Evolutionary conservation across 345 rosid genomes (phyloP).

Genomic region (Eucalyptus pauciflora): DNA sequence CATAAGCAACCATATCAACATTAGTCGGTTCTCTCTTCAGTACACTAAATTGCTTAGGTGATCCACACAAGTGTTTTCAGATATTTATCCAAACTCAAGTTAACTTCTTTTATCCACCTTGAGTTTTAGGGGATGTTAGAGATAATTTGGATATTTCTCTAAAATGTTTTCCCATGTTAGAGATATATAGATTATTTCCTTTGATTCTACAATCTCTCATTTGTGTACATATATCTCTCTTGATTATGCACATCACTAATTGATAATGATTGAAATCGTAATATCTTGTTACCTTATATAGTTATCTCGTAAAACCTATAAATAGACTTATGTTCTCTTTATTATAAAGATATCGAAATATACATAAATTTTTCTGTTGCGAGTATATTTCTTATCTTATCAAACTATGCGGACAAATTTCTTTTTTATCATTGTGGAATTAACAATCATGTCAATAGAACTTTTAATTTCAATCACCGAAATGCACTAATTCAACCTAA

Average conservation of each 20-base stretch:
- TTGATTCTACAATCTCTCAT: not conserved
- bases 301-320: not conserved
- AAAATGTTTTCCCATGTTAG: not conserved
- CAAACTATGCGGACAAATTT: not conserved
- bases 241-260: not conserved
- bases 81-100: not conserved
- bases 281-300: not conserved
- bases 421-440: not conserved
- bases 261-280: not conserved
- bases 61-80: not conserved
- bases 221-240: not conserved
- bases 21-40: not conserved
- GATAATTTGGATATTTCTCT: not conserved
- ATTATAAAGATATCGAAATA: not conserved
- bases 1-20: not conserved
- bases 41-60: not conserved
- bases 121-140: not conserved
- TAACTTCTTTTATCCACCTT: not conserved
- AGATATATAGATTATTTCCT: not conserved
- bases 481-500: not conserved
- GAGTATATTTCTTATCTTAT: not conserved
- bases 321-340: not conserved
- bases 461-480: not conserved
- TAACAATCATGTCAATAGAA: not conserved
- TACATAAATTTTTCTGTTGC: not conserved